Conservation (phyloP, 495 filamentous ascomycete species). For the Hypoxylon trugodes region DNA sequence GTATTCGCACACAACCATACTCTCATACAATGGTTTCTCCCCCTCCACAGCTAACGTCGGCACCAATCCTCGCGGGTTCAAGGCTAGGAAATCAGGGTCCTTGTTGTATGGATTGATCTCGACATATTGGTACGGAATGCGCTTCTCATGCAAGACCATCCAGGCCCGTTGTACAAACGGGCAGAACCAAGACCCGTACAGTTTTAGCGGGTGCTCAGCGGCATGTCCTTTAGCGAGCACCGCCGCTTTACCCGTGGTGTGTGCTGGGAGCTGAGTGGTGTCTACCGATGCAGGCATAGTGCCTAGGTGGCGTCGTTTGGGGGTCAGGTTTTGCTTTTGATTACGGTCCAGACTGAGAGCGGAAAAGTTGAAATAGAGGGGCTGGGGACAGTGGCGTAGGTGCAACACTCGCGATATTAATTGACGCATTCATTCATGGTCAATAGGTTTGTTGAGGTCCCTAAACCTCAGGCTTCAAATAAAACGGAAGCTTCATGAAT, state of each 20-base stretch:
- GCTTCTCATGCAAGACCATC: slow-evolving; percentile 73
- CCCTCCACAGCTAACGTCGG: slow-evolving; percentile 65
- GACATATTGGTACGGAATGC: slow-evolving; percentile 75
- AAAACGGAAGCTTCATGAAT: no score
- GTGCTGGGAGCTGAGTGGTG: slow-evolving; percentile 39
- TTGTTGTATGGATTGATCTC: slow-evolving; percentile 80
- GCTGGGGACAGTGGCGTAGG: not conserved
- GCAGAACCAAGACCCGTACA: slow-evolving; percentile 62
- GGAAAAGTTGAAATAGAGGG: not conserved
- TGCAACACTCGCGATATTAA: not conserved
- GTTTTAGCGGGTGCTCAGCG: slow-evolving; percentile 50
- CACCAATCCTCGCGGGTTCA: slow-evolving; percentile 75
- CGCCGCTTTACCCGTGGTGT: slow-evolving; percentile 48
- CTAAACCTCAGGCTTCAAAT: no score
- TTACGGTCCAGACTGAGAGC: not conserved
- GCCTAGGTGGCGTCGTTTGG: not conserved
- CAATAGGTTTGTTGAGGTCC: no score
- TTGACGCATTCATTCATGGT: no score
- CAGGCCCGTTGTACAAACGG: slow-evolving; percentile 71
- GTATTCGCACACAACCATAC: slow-evolving; percentile 72
- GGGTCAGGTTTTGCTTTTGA: no score
- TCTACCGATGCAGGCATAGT: slow-evolving; percentile 43
- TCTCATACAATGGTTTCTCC: slow-evolving; percentile 70
- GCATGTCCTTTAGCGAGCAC: slow-evolving; percentile 46
- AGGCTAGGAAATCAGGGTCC: slow-evolving; percentile 64